A percentile compares a stretch with the other conserved stretches of the same genome.
These are phyloP conservation scores for Stagonosporopsis tanaceti DNA, from an alignment of 2,329 filamentous ascomycete genomes.

Conservation along the genomic window DNA sequence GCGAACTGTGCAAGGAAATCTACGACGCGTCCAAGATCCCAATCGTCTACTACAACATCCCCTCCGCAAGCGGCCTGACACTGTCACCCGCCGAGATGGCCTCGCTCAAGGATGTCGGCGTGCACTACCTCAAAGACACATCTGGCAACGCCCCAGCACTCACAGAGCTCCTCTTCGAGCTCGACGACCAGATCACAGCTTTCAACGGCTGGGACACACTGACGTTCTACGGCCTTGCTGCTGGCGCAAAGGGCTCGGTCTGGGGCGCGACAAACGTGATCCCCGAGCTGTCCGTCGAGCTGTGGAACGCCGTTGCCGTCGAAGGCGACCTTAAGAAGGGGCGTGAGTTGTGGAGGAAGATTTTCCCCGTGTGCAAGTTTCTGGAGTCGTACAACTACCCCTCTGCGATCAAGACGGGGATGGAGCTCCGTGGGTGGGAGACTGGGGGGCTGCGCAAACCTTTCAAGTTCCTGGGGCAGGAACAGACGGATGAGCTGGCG, in stretches of 20 bases:
- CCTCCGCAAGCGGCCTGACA: conserved; percentile 55
- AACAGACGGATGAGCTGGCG: conserved; percentile 16
- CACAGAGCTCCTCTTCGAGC: conserved; percentile 59
- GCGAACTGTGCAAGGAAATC: conserved; percentile 53
- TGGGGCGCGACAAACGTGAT: conserved; percentile 63
- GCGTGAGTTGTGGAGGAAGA: conserved; percentile 59
- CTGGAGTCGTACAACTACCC: conserved; percentile 59
- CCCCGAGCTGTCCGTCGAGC: conserved; percentile 57
- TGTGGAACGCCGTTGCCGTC: conserved; percentile 59
- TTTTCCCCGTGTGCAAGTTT: conserved; percentile 61
- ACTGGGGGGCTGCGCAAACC: conserved; percentile 61
- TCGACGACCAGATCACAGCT: conserved; percentile 53
- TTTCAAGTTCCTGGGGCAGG: conserved; percentile 50
- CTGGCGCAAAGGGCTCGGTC: conserved; percentile 59
- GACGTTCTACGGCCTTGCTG: conserved; percentile 62
- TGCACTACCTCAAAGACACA: conserved; percentile 62
- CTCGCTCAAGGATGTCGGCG: conserved; percentile 55
- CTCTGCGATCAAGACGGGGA: conserved; percentile 59
- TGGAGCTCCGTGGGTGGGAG: conserved; percentile 56
- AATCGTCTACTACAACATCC: conserved; percentile 63
- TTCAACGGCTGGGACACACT: conserved; percentile 65
- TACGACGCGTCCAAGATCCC: conserved; percentile 52
- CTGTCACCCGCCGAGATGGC: conserved; percentile 56
- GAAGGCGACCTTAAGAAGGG: conserved; percentile 54
- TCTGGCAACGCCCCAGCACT: conserved; percentile 61